Conservation (phyloP, 164 flowering plant genomes). For the Houttuynia cordata region DNA sequence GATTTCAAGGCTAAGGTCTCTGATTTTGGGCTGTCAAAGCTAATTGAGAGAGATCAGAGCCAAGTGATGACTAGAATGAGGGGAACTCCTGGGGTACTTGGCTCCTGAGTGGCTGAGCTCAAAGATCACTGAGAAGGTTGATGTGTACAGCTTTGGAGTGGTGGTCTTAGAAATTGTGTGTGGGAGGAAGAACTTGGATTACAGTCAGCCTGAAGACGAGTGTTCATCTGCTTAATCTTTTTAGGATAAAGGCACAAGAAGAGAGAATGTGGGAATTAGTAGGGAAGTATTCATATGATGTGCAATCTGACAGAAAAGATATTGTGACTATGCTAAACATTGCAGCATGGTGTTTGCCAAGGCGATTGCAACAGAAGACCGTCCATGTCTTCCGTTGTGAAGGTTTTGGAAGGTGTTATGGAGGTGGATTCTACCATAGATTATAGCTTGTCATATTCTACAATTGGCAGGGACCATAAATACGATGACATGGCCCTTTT, state of each 20-base stretch:
- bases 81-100: conserved; percentile 8
- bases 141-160: conserved; percentile 21
- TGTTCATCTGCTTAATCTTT: conserved; percentile 5
- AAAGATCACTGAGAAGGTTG: conserved; percentile 15
- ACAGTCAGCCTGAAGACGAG: conserved; percentile 4
- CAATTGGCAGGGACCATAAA: conserved; percentile 3
- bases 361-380: conserved; percentile 11
- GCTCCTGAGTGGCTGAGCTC: conserved; percentile 12
- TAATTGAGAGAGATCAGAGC: conserved; percentile 13
- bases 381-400: conserved; percentile 14
- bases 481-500: conserved; percentile 4
- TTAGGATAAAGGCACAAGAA: conserved; percentile 5
- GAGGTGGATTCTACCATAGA: conserved; percentile 3
- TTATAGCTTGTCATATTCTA: conserved; percentile 3
- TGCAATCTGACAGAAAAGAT: conserved; percentile 5
- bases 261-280: conserved; percentile 7
- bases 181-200: conserved; percentile 16
- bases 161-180: conserved; percentile 15
- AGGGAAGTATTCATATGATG: conserved; percentile 3
- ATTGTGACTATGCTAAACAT: conserved; percentile 6
- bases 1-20: conserved; percentile 18
- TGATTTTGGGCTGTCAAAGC: conserved; percentile 16
- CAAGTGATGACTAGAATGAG: conserved; percentile 12
- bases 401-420: conserved; percentile 10
- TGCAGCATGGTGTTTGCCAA: conserved; percentile 13